Base-by-base conservation (phyloP, 805 yeast genomes). In the Kazachstania martiniae region DNA sequence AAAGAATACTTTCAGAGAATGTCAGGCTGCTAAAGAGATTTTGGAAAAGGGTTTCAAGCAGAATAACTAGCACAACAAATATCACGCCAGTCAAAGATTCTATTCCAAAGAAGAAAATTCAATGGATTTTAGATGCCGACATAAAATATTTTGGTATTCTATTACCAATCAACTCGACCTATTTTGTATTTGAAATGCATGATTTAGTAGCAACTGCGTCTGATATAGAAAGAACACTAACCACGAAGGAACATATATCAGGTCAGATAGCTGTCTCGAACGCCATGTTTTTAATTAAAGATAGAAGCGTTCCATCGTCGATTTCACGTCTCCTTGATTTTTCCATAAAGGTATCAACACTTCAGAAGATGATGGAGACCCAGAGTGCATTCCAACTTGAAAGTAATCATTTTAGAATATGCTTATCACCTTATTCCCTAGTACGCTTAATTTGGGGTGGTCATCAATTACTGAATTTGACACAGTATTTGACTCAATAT, bases 361-460 rank as follows among this genome's bases (percentile, higher is more conserved):
- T 62, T 2, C 61, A 47, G 6, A 57, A 50, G 4, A 41, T 40
- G 0, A 44, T 41, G 1, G 37, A 46, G 12, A 19, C 42, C 2
- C 44, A 59, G 2, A 72, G 68, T 36, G 62, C 72, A 1, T 54
- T 78, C 3, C 77, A 75, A 38, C 49, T 79, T 1, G 74, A 68
- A 32, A 74, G 83, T 3, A 66, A 72, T 4, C 68, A 69, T 44
- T 72, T 73, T 32, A 63, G 86, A 26, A 41, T 77, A 3, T 70
- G 75, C 37, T 47, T 79, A 22, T 72, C 74, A 32, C 74, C 84
- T 0, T 58, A 60, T 7, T 61, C 70, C 0, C 38, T 74, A 5
- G 58, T 68, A 6, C 59, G 60, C 28, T 25, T 68, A 1, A 32
- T 70, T 3, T 58, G 61, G 39, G 53, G 53, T 21, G 37, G 38